These are phyloP conservation scores for Kodamaea leandrae DNA, from an alignment of 805 yeast genomes.

Conservation along the genomic window DNA sequence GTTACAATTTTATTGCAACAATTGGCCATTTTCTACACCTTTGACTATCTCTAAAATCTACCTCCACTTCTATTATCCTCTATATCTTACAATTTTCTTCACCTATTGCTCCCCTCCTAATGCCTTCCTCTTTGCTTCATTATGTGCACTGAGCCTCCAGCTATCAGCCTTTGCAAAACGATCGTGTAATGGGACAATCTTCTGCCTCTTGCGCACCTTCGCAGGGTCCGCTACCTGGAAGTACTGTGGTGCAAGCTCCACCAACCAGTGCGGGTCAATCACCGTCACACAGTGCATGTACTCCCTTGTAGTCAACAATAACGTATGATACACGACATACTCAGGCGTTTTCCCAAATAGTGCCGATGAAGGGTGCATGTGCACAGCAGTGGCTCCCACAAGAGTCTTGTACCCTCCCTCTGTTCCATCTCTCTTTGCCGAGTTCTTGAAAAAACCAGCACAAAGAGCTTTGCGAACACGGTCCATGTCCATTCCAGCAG, in stretches of 20 bases:
- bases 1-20: no score
- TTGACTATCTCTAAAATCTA: no score
- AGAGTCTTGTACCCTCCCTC: conserved; percentile 58
- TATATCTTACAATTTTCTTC: no score
- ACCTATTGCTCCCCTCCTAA: conserved; percentile 17
- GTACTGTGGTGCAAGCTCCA: conserved; percentile 67
- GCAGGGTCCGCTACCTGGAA: conserved; percentile 61
- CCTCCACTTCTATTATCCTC: no score
- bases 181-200: conserved; percentile 71
- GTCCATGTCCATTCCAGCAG: conserved; percentile 58
- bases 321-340: conserved; percentile 77
- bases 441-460: conserved; percentile 66
- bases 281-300: conserved; percentile 86
- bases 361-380: conserved; percentile 84
- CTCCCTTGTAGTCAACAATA: conserved; percentile 80
- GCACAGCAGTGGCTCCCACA: conserved; percentile 68
- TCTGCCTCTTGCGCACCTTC: conserved; percentile 52
- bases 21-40: no score
- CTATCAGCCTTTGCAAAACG: conserved; percentile 59
- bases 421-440: conserved; percentile 58
- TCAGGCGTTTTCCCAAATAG: conserved; percentile 63
- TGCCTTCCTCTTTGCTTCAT: conserved; percentile 26
- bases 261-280: conserved; percentile 81
- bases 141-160: conserved; percentile 67
- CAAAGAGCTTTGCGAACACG: conserved; percentile 59